These are phyloP conservation scores for Syzygium malaccense DNA, from an alignment of 441 rosid species.

Conservation along the genomic window DNA sequence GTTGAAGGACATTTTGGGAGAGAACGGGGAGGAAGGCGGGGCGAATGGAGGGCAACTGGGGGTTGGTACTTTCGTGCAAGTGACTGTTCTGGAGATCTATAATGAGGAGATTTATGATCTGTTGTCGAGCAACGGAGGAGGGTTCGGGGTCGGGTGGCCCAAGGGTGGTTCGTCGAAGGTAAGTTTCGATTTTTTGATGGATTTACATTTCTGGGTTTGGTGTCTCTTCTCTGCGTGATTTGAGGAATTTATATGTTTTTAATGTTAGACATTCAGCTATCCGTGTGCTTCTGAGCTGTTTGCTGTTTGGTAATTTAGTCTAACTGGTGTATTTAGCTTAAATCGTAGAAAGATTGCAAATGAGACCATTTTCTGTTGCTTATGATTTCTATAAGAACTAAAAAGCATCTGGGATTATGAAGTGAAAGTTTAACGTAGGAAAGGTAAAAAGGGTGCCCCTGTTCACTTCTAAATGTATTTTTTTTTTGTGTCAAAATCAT, in stretches of 20 bases:
- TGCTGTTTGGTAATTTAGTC: background rate
- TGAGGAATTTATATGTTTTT: background rate
- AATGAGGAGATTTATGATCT: conserved; percentile 96
- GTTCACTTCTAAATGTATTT: background rate
- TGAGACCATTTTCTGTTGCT: background rate
- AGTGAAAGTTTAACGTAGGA: background rate
- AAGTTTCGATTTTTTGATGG: background rate
- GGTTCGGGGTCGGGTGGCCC: conserved; percentile 76
- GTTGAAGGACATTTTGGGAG: conserved; percentile 67
- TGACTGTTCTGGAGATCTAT: conserved; percentile 88
- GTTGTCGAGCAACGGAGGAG: conserved; percentile 48
- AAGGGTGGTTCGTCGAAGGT: conserved; percentile 68
- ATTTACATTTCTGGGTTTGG: background rate
- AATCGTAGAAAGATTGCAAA: background rate
- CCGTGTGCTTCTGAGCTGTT: background rate
- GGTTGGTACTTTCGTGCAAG: conserved; percentile 63
- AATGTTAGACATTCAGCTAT: background rate
- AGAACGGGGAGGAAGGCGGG: conserved; percentile 32
- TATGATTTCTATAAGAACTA: background rate
- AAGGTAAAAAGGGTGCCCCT: background rate
- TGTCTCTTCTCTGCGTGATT: background rate
- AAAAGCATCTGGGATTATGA: background rate
- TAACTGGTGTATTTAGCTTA: background rate
- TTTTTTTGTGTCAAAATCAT: background rate
- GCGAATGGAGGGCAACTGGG: conserved; percentile 25